Percentiles rank a stretch among this genome's conserved stretches.
phyloP scores from a whole-genome alignment of 78 protist genomes.

The Cavenderia fasciculata region DNA sequence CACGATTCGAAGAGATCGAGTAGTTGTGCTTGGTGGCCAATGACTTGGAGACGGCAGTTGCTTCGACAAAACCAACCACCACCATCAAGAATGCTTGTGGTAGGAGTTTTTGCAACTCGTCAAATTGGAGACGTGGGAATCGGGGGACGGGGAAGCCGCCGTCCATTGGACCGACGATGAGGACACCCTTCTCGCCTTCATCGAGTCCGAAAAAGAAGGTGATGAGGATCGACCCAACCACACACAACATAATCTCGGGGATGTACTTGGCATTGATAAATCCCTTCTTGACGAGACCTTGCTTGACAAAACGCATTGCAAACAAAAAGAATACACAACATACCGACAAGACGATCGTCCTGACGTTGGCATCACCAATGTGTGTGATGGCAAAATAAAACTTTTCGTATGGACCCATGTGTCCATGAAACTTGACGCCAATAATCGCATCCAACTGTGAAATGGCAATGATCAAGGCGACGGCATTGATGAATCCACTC shows the following conservation, averaged over 20 bases:
- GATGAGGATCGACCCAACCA: conserved; percentile 15
- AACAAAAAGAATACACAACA: conserved; percentile 59
- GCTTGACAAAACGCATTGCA: conserved; percentile 66
- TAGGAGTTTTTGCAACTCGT: not conserved
- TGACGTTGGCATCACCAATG: conserved; percentile 4
- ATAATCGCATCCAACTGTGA: conserved; percentile 60
- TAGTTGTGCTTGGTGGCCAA: conserved; percentile 74
- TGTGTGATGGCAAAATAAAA: conserved; percentile 31
- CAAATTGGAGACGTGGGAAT: conserved; percentile 31
- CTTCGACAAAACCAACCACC: conserved; percentile 68
- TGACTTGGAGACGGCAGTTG: conserved; percentile 74
- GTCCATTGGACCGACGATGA: not conserved
- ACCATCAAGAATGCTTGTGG: conserved; percentile 69
- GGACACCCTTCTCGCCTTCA: not conserved
- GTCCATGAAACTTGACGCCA: not conserved
- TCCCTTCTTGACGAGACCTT: not conserved
- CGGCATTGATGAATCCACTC: conserved; percentile 78
- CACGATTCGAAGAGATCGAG: conserved; percentile 64
- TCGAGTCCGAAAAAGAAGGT: not conserved
- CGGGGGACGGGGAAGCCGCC: conserved; percentile 63
- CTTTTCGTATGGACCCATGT: conserved; percentile 57
- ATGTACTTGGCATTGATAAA: conserved; percentile 64
- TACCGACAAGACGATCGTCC: conserved; percentile 43
- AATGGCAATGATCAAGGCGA: conserved; percentile 72
- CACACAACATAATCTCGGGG: conserved; percentile 69